Evolutionary conservation across 257 asterid species (phyloP).

Genomic region (Datura wrightii): DNA sequence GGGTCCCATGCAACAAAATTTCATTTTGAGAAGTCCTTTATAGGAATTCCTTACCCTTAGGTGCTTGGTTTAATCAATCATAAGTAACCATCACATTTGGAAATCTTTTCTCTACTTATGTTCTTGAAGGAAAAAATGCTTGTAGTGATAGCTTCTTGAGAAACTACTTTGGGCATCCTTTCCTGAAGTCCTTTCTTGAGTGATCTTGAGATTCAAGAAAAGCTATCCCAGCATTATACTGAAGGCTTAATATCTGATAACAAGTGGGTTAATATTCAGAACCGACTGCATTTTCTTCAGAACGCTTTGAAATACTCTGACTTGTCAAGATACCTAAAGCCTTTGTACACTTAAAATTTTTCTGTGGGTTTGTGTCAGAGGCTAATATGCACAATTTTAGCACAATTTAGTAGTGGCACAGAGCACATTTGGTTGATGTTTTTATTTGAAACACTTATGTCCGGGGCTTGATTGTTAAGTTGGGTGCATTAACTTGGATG

Average conservation of each 20-base stretch:
- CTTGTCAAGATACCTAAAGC: constrained; percentile 15
- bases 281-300: neutral
- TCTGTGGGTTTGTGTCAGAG: constrained; percentile 4
- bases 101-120: neutral
- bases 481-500: constrained; percentile 28
- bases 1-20: neutral
- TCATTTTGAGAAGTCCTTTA: neutral
- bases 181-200: constrained; percentile 10
- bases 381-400: neutral
- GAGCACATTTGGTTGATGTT: neutral
- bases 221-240: constrained; percentile 2
- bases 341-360: neutral
- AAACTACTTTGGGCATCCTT: neutral
- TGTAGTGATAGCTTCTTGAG: constrained; percentile 2
- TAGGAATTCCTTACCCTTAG: neutral
- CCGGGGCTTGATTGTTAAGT: constrained; percentile 22
- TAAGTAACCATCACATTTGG: neutral
- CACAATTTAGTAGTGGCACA: neutral
- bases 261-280: constrained; percentile 11
- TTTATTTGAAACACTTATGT: constrained; percentile 12
- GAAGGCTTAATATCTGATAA: neutral
- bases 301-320: neutral
- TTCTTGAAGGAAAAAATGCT: neutral
- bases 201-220: constrained; percentile 11
- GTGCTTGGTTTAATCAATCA: constrained; percentile 18